Evolutionary conservation across 2,329 filamentous ascomycete species (phyloP), one percentile per base, ranked within the genome.

Genomic region (Trichophyton mentagrophytes): DNA sequence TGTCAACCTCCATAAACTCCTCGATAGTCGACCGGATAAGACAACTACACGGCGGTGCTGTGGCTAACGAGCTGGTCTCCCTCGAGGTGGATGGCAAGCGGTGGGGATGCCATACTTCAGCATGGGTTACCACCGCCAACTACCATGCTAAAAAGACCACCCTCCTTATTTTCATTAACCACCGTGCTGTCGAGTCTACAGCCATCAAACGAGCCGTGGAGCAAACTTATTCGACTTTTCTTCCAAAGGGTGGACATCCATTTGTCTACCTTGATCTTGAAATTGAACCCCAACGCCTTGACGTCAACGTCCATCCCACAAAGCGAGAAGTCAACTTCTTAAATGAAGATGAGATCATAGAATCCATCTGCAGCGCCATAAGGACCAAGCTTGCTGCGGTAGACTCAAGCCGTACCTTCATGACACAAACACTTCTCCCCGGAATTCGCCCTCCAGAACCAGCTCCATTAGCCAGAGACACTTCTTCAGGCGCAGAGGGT

Each of bases 261-360:
- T 99, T 97, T 71, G 79, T 92, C 61, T 99, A 99, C 69, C 79
- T 99, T 27, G 93, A 87, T 69, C 80, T 99, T 1, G 88, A 96
- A 62, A 95, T 99, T 61, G 91, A 97, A 67, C 92, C 93, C 1
- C 84, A 87, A 27, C 82, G 92, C 59, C 90, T 99, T 3, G 93
- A 99, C 72, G 95, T 99, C 69, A 99, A 99, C 67, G 88, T 99
- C 0, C 93, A 99, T 72, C 93, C 93, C 0, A 99, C 93, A 0
- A 99, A 99, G 73, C 82, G 90, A 58, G 92, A 99, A 70, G 93
- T 99, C 20, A 93, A 97, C 69, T 97, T 99, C 67, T 79, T 99
- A 22, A 96, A 97, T 64, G 93, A 99, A 71, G 93, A 99, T 65
- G 93, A 99, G 67, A 95, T 99, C 53, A 87, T 93, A 55, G 88